Conservation (phyloP, 306 rosid species). For the Citrullus mucosospermus region DNA sequence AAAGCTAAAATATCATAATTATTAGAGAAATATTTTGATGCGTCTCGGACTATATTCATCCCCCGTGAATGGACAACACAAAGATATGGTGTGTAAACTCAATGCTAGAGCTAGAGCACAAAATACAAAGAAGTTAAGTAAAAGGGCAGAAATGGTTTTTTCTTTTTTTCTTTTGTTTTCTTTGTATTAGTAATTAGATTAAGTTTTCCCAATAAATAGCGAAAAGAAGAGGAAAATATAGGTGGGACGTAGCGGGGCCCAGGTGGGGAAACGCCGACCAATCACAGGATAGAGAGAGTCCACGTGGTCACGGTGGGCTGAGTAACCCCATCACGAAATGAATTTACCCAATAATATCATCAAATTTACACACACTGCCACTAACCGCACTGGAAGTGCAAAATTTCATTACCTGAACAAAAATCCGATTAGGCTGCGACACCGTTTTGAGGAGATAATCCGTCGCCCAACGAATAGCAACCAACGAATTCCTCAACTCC, state of each 20-base stretch:
- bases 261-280: background rate
- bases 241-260: background rate
- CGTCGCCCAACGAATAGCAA: conserved; percentile 76
- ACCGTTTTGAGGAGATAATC: conserved; percentile 77
- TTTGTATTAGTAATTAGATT: background rate
- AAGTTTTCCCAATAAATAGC: background rate
- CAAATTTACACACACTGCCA: background rate
- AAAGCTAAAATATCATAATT: too few relatives aligned
- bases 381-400: background rate
- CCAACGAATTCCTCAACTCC: conserved; percentile 41
- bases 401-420: conserved; percentile 49
- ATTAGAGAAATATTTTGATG: too few relatives aligned
- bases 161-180: too few relatives aligned
- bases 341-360: background rate
- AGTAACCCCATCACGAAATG: background rate
- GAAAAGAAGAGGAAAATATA: background rate
- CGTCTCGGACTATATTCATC: too few relatives aligned
- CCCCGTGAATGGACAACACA: too few relatives aligned
- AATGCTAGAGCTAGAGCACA: background rate
- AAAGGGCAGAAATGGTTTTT: background rate
- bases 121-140: background rate
- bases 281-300: background rate
- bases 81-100: too few relatives aligned
- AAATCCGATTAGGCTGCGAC: conserved; percentile 71
- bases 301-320: background rate